Percentiles rank a stretch among this genome's conserved stretches.
Evolutionary conservation across 1,284 basidiomycete species (phyloP).

Genomic region (Ustilago hordei): DNA sequence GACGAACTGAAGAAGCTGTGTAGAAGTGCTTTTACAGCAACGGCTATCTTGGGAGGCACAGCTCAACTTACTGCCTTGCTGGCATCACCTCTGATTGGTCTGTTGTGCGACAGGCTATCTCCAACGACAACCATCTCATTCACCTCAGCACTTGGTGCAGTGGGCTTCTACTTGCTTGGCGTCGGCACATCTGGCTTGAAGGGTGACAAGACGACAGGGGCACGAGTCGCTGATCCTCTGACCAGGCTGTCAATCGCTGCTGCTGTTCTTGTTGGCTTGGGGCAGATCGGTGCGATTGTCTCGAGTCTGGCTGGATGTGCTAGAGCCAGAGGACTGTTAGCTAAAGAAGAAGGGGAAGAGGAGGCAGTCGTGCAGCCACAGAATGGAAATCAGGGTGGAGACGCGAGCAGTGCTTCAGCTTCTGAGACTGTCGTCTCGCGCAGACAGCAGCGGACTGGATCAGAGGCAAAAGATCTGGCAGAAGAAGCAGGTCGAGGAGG

Average conservation of each 20-base stretch:
- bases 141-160: slow-evolving; percentile 40
- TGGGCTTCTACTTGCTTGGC: slow-evolving; percentile 43
- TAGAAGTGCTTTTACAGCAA: slow-evolving; percentile 50
- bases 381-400: neutral
- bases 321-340: slow-evolving; percentile 17
- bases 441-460: neutral
- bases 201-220: slow-evolving; percentile 28
- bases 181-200: slow-evolving; percentile 32
- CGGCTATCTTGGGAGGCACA: slow-evolving; percentile 51
- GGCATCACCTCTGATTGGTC: slow-evolving; percentile 44
- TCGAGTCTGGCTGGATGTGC: slow-evolving; percentile 50
- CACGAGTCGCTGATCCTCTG: slow-evolving; percentile 44
- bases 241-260: slow-evolving; percentile 36
- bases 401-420: slow-evolving; percentile 6
- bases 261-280: slow-evolving; percentile 45
- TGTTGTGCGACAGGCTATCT: slow-evolving; percentile 45
- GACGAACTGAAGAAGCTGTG: slow-evolving; percentile 56
- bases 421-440: slow-evolving; percentile 1
- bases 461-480: neutral
- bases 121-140: slow-evolving; percentile 37
- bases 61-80: slow-evolving; percentile 52
- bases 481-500: slow-evolving; percentile 22
- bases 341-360: slow-evolving; percentile 4
- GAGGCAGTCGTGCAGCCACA: neutral
- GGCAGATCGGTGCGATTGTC: slow-evolving; percentile 58